A percentile compares a stretch with the other conserved stretches of the same genome.
Evolutionary conservation across 2,329 filamentous ascomycete genomes (phyloP).

Genomic region (Aspergillus sp.): DNA sequence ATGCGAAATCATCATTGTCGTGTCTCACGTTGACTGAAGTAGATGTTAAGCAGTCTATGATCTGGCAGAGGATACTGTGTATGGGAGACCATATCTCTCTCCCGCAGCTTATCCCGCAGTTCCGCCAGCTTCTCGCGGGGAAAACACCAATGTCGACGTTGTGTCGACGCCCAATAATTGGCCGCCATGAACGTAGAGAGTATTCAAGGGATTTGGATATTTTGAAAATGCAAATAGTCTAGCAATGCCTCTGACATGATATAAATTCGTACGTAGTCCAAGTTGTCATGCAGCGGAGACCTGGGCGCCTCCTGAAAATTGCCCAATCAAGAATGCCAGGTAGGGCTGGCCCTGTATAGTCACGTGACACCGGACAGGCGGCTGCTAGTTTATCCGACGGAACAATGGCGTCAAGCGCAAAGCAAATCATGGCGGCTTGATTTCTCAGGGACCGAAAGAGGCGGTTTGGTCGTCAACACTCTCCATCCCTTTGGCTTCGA

Average conservation of each 20-base stretch:
- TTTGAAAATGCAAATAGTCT: too few species aligned
- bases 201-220: too few species aligned
- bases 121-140: slow-evolving; percentile 69
- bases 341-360: slow-evolving; percentile 23
- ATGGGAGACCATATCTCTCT: slow-evolving; percentile 64
- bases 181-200: slow-evolving; percentile 59
- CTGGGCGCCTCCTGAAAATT: too few species aligned
- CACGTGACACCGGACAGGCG: slow-evolving; percentile 19
- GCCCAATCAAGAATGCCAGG: slow-evolving; percentile 9
- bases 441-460: slow-evolving; percentile 21
- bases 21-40: slow-evolving; percentile 74
- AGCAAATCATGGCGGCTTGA: slow-evolving; percentile 27
- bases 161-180: slow-evolving; percentile 94
- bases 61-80: slow-evolving; percentile 77
- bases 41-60: slow-evolving; percentile 74
- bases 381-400: slow-evolving; percentile 11
- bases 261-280: too few species aligned
- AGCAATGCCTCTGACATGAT: too few species aligned
- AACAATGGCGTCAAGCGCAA: slow-evolving; percentile 22
- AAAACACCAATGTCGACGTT: slow-evolving; percentile 85
- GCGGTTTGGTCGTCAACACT: too few species aligned
- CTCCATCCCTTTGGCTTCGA: slow-evolving; percentile 10
- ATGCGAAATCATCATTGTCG: not conserved
- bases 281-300: too few species aligned
- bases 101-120: slow-evolving; percentile 67